Percentiles rank a stretch among this genome's conserved stretches.
These are phyloP conservation scores for Collybia sp. DNA, from an alignment of 768 basidiomycete genomes.

Conservation along the genomic window DNA sequence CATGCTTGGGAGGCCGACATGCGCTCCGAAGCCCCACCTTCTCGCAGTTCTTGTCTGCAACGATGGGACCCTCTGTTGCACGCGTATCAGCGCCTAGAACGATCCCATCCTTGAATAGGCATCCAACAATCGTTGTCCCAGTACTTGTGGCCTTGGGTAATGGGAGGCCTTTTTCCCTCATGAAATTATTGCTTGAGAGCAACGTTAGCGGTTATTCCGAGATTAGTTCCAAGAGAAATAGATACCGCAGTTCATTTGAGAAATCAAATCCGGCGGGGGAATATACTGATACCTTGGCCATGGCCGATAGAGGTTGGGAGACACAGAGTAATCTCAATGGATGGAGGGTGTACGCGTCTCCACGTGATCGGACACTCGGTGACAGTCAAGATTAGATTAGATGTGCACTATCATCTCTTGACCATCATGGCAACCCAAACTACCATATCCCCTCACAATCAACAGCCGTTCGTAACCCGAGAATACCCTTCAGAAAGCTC, in stretches of 20 bases:
- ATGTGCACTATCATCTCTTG: slow-evolving; percentile 5
- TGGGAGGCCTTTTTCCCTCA: slow-evolving; percentile 64
- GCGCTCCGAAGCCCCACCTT: slow-evolving; percentile 55
- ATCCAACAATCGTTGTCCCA: slow-evolving; percentile 97
- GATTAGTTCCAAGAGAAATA: neutral
- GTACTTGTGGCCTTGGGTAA: slow-evolving; percentile 86
- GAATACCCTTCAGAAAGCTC: slow-evolving; percentile 57
- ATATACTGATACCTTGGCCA: slow-evolving; percentile 45
- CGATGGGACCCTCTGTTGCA: slow-evolving; percentile 90
- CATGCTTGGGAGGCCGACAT: slow-evolving; percentile 1
- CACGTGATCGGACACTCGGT: slow-evolving; percentile 20
- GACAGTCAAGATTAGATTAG: slow-evolving; percentile 13
- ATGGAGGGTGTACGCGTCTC: slow-evolving; percentile 20
- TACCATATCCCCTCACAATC: slow-evolving; percentile 81
- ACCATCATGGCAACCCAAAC: slow-evolving; percentile 53
- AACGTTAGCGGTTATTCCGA: neutral
- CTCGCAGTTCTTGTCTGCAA: slow-evolving; percentile 99
- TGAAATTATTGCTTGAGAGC: slow-evolving; percentile 59
- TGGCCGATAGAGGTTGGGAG: slow-evolving; percentile 17
- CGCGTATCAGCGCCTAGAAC: slow-evolving; percentile 95
- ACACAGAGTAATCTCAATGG: neutral
- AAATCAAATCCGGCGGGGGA: slow-evolving; percentile 69
- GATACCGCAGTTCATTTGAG: slow-evolving; percentile 65
- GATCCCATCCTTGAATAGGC: slow-evolving; percentile 88
- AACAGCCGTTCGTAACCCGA: slow-evolving; percentile 62